A percentile compares a stretch with the other conserved stretches of the same genome.
Conservation (phyloP, 2,329 filamentous ascomycete species). For the Furcasterigmium furcatum region DNA sequence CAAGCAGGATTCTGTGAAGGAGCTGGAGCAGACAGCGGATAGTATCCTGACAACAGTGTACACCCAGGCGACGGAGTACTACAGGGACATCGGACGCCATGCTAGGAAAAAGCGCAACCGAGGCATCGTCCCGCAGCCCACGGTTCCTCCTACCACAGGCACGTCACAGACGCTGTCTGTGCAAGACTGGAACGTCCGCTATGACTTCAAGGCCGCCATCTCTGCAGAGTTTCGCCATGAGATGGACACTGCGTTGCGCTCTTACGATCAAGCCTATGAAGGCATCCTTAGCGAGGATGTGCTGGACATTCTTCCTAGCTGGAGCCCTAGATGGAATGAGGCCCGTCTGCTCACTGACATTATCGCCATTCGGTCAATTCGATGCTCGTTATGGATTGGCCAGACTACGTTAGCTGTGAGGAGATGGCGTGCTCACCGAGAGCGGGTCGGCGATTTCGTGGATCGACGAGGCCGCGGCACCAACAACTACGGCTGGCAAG, state of each 20-base stretch:
- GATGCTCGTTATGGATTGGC: slow-evolving; percentile 77
- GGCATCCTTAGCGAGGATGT: slow-evolving; percentile 78
- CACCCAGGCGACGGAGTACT: slow-evolving; percentile 79
- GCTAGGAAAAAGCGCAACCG: slow-evolving; percentile 82
- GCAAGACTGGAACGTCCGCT: slow-evolving; percentile 88
- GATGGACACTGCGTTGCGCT: slow-evolving; percentile 80
- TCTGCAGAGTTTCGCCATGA: slow-evolving; percentile 93
- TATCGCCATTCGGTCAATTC: slow-evolving; percentile 74
- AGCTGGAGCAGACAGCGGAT: slow-evolving; percentile 71
- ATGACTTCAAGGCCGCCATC: slow-evolving; percentile 89
- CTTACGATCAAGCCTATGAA: slow-evolving; percentile 86
- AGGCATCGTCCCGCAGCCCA: slow-evolving; percentile 74
- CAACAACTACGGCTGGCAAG: slow-evolving; percentile 87
- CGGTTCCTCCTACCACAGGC: slow-evolving; percentile 75
- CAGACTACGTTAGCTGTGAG: slow-evolving; percentile 77
- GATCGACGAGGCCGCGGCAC: slow-evolving; percentile 83
- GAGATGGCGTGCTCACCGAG: slow-evolving; percentile 75
- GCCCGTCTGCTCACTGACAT: slow-evolving; percentile 84
- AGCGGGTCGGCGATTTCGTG: slow-evolving; percentile 71
- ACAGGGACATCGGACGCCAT: slow-evolving; percentile 91
- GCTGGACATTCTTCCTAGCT: slow-evolving; percentile 83
- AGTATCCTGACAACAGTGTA: slow-evolving; percentile 72
- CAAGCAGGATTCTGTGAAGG: slow-evolving; percentile 65
- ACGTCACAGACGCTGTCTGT: slow-evolving; percentile 83
- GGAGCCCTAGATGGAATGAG: slow-evolving; percentile 89